Percentiles rank a stretch among this genome's conserved stretches.
These are phyloP conservation scores for Novymonas esmeraldas DNA, from an alignment of 208 protist species.

Conservation along the genomic window DNA sequence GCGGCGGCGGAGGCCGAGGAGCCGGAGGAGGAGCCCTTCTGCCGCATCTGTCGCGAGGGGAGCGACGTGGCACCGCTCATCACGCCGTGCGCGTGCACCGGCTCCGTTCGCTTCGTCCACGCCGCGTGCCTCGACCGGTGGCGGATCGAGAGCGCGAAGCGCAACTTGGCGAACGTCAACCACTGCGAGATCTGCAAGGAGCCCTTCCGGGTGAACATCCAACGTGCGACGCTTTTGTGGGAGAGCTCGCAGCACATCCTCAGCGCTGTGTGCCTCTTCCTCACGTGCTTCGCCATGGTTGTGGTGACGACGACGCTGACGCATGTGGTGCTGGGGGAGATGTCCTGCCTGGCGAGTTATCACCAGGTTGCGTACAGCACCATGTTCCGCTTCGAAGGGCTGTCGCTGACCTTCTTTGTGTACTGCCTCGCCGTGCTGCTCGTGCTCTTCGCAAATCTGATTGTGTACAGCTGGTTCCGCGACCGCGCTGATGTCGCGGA, in stretches of 20 bases:
- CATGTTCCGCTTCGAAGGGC: conserved; percentile 60
- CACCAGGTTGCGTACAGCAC: conserved; percentile 61
- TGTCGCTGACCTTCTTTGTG: conserved; percentile 56
- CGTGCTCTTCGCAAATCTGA: conserved; percentile 42
- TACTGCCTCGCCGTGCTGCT: conserved; percentile 52
- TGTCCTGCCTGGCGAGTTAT: conserved; percentile 60
- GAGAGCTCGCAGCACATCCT: conserved; percentile 52
- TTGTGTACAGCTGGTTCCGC: conserved; percentile 75
- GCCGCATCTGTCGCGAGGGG: conserved; percentile 77
- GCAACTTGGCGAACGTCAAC: conserved; percentile 69
- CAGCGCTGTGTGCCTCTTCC: conserved; percentile 33
- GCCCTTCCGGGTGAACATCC: conserved; percentile 61
- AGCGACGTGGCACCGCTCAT: conserved; percentile 65
- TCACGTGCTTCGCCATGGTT: conserved; percentile 37
- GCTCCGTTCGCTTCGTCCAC: conserved; percentile 82
- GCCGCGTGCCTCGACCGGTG: conserved; percentile 77
- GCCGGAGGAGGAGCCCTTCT: conserved; percentile 63
- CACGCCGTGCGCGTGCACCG: conserved; percentile 73
- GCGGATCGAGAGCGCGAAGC: conserved; percentile 73
- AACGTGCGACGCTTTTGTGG: conserved; percentile 44
- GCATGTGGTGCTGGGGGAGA: conserved; percentile 46
- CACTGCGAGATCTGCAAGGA: conserved; percentile 82
- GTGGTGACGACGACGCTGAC: conserved; percentile 33
- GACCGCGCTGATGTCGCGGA: conserved; percentile 45
- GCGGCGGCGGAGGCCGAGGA: conserved; percentile 32